Conservation (phyloP, 1,284 basidiomycete species). For the Pascua guehoae region DNA sequence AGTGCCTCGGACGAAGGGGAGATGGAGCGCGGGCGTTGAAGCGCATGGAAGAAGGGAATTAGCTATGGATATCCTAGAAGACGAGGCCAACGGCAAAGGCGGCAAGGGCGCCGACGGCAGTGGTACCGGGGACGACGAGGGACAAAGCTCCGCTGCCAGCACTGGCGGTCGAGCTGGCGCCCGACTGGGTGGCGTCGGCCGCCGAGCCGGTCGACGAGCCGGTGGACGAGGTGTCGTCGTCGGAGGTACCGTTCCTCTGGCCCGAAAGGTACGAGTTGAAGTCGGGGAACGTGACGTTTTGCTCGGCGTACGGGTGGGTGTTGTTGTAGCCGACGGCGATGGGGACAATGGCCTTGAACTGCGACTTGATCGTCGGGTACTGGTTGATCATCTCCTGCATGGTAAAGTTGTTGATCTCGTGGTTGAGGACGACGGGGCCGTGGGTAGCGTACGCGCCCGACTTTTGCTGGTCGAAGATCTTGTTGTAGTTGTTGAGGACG, state of each 20-base stretch:
- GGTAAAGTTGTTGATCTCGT: slow-evolving; percentile 52
- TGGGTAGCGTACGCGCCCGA: slow-evolving; percentile 44
- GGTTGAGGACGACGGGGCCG: slow-evolving; percentile 52
- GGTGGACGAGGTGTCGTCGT: no score
- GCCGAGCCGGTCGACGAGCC: no score
- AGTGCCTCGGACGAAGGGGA: no score
- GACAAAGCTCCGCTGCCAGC: no score
- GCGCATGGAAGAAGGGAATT: no score
- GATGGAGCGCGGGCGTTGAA: no score
- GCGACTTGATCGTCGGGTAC: slow-evolving; percentile 38
- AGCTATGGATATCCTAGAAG: no score
- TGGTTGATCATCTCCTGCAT: slow-evolving; percentile 43
- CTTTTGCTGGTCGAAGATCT: slow-evolving; percentile 43
- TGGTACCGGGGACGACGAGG: no score
- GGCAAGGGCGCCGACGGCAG: no score
- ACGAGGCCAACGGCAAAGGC: no score
- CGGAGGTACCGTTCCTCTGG: neutral
- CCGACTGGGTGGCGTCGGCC: no score
- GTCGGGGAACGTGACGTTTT: slow-evolving; percentile 42
- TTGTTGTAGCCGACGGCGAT: slow-evolving; percentile 47
- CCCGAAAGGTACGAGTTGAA: slow-evolving; percentile 25
- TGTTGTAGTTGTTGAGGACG: slow-evolving; percentile 52
- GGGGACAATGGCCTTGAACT: slow-evolving; percentile 47
- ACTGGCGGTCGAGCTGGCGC: no score
- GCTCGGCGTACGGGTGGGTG: slow-evolving; percentile 52